phyloP scores from a whole-genome alignment of 495 filamentous ascomycete genomes.

The Hyphodiscus hymeniophilus region DNA sequence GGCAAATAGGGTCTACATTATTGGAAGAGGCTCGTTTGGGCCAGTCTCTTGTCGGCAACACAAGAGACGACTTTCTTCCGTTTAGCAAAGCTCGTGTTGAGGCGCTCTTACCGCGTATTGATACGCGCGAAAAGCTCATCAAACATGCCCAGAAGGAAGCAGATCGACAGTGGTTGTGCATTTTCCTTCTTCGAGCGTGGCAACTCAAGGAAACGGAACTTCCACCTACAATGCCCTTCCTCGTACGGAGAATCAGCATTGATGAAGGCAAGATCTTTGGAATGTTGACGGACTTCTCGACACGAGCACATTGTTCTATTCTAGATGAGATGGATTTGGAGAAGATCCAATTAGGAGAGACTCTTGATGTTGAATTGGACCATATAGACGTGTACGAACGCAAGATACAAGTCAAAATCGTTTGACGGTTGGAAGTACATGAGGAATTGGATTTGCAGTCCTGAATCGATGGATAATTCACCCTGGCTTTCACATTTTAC shows the following conservation, averaged over 20 bases:
- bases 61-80: slow-evolving; percentile 44
- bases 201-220: slow-evolving; percentile 56
- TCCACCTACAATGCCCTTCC: slow-evolving; percentile 53
- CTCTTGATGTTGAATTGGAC: slow-evolving; percentile 50
- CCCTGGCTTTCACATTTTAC: no score
- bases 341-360: slow-evolving; percentile 36
- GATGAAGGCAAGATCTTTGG: neutral
- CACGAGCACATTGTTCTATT: slow-evolving; percentile 25
- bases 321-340: slow-evolving; percentile 20
- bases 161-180: slow-evolving; percentile 48
- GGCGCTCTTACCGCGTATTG: slow-evolving; percentile 39
- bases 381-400: slow-evolving; percentile 45
- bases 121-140: slow-evolving; percentile 38
- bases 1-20: slow-evolving; percentile 82
- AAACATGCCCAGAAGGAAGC: slow-evolving; percentile 26
- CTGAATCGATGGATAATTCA: no score
- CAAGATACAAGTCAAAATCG: slow-evolving; percentile 43
- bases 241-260: slow-evolving; percentile 26
- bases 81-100: slow-evolving; percentile 53
- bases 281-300: neutral
- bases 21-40: slow-evolving; percentile 56
- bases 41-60: slow-evolving; percentile 38
- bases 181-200: slow-evolving; percentile 68
- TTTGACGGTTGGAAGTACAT: slow-evolving; percentile 30
- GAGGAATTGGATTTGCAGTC: no score